These are phyloP conservation scores for Breynia disticha DNA, from an alignment of 441 rosid species.

Conservation along the genomic window DNA sequence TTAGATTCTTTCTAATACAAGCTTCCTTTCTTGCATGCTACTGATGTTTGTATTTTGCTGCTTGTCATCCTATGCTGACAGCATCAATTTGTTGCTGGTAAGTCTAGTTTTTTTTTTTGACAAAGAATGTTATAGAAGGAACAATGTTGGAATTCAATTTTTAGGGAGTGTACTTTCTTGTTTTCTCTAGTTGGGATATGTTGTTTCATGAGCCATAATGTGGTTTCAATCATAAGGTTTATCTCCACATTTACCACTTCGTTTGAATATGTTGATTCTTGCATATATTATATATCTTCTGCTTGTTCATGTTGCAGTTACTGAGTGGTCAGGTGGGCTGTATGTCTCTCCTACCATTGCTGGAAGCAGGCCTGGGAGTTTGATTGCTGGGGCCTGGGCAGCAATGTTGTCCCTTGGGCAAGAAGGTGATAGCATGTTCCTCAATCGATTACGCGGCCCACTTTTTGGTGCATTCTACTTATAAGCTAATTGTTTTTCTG, in stretches of 20 bases:
- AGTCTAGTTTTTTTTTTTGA: constrained; percentile 26
- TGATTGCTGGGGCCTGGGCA: constrained; percentile 97
- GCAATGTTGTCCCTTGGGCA: constrained; percentile 89
- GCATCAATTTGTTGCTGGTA: constrained; percentile 98
- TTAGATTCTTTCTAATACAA: constrained; percentile 15
- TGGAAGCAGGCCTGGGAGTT: constrained; percentile 87
- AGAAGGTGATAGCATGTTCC: constrained; percentile 42
- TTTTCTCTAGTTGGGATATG: background rate
- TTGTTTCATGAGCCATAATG: background rate
- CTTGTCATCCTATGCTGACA: constrained; percentile 27
- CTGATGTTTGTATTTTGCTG: constrained; percentile 15
- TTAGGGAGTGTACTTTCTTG: background rate
- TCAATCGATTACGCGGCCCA: background rate
- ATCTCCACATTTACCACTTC: background rate
- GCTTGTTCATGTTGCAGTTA: constrained; percentile 40
- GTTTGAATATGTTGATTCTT: constrained; percentile 10
- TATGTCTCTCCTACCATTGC: constrained; percentile 88
- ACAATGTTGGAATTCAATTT: background rate
- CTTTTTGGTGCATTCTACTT: constrained; percentile 5
- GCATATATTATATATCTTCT: constrained; percentile 2
- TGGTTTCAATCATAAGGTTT: background rate
- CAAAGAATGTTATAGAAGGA: background rate
- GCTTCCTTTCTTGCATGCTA: constrained; percentile 23
- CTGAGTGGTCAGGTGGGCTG: constrained; percentile 97
- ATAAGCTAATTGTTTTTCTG: constrained; percentile 17